A percentile compares a stretch with the other conserved stretches of the same genome.
Conservation (phyloP, 169 alveolate genomes). For the Eimeria acervulina region DNA sequence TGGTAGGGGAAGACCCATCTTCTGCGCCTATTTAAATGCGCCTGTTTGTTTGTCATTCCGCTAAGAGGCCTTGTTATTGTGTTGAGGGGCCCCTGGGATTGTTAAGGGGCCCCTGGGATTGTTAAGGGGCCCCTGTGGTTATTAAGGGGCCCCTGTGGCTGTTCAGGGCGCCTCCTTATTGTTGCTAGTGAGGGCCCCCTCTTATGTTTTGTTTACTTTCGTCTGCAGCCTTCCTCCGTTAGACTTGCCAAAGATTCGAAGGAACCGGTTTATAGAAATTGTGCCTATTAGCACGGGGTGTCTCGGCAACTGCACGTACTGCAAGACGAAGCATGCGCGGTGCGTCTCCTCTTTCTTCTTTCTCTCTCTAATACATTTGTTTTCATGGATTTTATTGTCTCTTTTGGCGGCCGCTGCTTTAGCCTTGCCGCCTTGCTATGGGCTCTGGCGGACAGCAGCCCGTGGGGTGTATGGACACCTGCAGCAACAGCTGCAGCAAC, state of each 20-base stretch:
- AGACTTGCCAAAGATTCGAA: slow-evolving; percentile 98
- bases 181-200: neutral
- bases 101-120: neutral
- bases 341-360: slow-evolving; percentile 15
- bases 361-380: neutral
- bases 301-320: slow-evolving; percentile 98
- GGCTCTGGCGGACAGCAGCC: neutral
- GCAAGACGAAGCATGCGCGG: slow-evolving; percentile 98
- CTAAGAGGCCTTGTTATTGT: neutral
- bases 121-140: neutral
- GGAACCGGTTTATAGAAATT: slow-evolving; percentile 96
- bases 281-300: slow-evolving; percentile 98
- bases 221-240: slow-evolving; percentile 93
- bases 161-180: neutral
- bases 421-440: neutral
- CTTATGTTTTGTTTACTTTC: neutral
- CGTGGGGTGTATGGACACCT: neutral
- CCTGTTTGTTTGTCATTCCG: no score
- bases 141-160: neutral
- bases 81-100: neutral
- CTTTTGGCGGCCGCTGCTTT: neutral
- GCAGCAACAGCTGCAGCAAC: neutral
- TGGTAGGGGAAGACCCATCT: neutral
- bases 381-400: neutral
- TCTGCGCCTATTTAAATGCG: neutral